phyloP scores from a whole-genome alignment of 306 rosid species.

The Cicer arietinum region DNA sequence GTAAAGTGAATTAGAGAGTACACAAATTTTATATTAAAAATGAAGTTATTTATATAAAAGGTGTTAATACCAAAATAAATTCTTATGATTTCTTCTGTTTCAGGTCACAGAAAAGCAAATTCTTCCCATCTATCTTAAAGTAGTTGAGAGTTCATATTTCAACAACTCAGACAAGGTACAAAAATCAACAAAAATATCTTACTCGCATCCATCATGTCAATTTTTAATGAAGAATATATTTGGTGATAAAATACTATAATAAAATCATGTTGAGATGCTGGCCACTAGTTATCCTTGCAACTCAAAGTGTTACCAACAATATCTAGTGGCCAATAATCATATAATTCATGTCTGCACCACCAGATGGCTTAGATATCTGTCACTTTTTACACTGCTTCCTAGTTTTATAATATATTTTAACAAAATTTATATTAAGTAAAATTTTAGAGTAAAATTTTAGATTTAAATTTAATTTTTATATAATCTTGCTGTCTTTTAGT shows the following conservation, averaged over 20 bases:
- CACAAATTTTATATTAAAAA: neutral
- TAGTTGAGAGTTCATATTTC: slow-evolving; percentile 93
- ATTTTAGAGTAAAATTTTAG: no score
- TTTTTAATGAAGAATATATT: slow-evolving; percentile 40
- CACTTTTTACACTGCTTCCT: slow-evolving; percentile 32
- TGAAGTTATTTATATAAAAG: slow-evolving; percentile 11
- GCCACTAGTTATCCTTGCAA: slow-evolving; percentile 49
- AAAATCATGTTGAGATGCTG: slow-evolving; percentile 55
- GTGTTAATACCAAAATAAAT: slow-evolving; percentile 12
- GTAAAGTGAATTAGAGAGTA: slow-evolving; percentile 54
- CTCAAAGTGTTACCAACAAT: slow-evolving; percentile 61
- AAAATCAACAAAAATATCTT: slow-evolving; percentile 41
- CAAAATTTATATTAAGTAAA: neutral
- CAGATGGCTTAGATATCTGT: slow-evolving; percentile 41
- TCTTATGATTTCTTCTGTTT: slow-evolving; percentile 36
- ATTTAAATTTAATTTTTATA: no score
- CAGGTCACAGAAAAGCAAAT: slow-evolving; percentile 89
- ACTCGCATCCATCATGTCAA: neutral
- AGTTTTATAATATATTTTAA: neutral
- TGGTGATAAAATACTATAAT: slow-evolving; percentile 33
- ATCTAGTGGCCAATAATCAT: slow-evolving; percentile 68
- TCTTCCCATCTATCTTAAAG: slow-evolving; percentile 91
- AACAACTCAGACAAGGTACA: slow-evolving; percentile 94
- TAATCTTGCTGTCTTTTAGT: no score
- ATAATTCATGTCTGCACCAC: slow-evolving; percentile 47